Evolutionary conservation across 495 filamentous ascomycete genomes (phyloP), one percentile per base, ranked within the genome.

Genomic region (Astrocystis sublimbata): DNA sequence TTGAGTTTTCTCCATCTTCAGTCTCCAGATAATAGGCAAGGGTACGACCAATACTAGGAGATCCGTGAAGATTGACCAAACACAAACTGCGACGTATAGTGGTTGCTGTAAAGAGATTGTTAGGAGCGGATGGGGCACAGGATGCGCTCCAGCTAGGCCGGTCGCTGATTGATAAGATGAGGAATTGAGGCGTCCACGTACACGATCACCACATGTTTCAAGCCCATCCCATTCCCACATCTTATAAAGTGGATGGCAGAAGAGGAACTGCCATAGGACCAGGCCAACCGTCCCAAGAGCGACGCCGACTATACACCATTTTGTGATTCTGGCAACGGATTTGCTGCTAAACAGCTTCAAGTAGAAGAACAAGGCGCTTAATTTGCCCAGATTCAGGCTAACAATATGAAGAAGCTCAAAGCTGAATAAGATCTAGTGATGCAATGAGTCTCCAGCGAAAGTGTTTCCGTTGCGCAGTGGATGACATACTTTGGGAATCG

Each of bases 221-320:
- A 62, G 60, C 23, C 60, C 60, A 19, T 50, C 41, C 60, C 60
- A 57, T 49, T 47, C 30, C 50, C 50, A 62, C 60, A 62, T 62
- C 31, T 50, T 62, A n/a, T 28, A 49, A 13, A 62, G 35, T 8
- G 60, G 60, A 7, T 50, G 60, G n/a, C 60, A 62, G 43, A 62
- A 62, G 15, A 62, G 42, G 21, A 62, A 57, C n/a, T 62, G 51
- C 60, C 60, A 62, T 31, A 62, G 13, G n/a, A 62, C 17, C 31
- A 62, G 42, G 12, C 41, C 60, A n/a, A 31, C 9, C 2, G 51
- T 56, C 0, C 60, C 50, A 10, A 57, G 35, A 9, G 41, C 55
- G 30, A 62, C 41, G 6, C 23, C 51, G 23, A 57, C 3, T 50
- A 62, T 56, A 31, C 51, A 40, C 19, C 23, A 55, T 49, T 53